These are phyloP conservation scores for Davidsoniella eucalypti DNA, from an alignment of 2,329 filamentous ascomycete species.

Conservation along the genomic window DNA sequence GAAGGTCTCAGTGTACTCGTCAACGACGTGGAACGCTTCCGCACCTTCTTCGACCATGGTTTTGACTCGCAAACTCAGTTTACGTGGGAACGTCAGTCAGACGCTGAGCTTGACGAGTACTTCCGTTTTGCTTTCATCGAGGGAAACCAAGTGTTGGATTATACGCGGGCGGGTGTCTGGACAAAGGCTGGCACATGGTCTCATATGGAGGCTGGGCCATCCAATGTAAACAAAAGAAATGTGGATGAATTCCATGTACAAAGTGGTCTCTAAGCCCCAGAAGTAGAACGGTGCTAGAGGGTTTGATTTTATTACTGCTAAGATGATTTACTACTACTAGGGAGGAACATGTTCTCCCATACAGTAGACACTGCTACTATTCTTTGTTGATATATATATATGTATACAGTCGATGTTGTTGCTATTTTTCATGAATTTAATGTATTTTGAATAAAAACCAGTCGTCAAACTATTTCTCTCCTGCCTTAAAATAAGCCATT, in stretches of 20 bases:
- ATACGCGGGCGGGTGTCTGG: slow-evolving; percentile 62
- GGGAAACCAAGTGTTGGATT: slow-evolving; percentile 49
- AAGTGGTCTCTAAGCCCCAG: background rate
- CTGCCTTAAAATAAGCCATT: too few species aligned
- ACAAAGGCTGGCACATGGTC: slow-evolving; percentile 45
- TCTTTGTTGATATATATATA: too few species aligned
- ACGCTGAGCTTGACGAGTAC: slow-evolving; percentile 42
- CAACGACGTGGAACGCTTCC: slow-evolving; percentile 70
- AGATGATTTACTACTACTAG: background rate
- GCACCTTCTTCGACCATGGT: slow-evolving; percentile 49
- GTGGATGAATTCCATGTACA: slow-evolving; percentile 11
- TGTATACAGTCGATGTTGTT: too few species aligned
- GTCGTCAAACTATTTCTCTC: too few species aligned
- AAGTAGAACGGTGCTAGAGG: too few species aligned
- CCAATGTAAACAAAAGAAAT: slow-evolving; percentile 22
- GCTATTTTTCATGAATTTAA: too few species aligned
- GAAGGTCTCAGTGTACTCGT: slow-evolving; percentile 68
- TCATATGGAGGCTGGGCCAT: slow-evolving; percentile 46
- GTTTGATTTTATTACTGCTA: background rate
- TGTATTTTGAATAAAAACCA: too few species aligned
- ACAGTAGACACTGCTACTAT: too few species aligned
- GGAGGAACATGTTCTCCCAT: background rate
- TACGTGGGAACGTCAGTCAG: slow-evolving; percentile 39
- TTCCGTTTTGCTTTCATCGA: slow-evolving; percentile 63
- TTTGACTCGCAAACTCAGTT: slow-evolving; percentile 30